phyloP scores from a whole-genome alignment of 352 stramenopile species.

The Pythium graminicola region DNA sequence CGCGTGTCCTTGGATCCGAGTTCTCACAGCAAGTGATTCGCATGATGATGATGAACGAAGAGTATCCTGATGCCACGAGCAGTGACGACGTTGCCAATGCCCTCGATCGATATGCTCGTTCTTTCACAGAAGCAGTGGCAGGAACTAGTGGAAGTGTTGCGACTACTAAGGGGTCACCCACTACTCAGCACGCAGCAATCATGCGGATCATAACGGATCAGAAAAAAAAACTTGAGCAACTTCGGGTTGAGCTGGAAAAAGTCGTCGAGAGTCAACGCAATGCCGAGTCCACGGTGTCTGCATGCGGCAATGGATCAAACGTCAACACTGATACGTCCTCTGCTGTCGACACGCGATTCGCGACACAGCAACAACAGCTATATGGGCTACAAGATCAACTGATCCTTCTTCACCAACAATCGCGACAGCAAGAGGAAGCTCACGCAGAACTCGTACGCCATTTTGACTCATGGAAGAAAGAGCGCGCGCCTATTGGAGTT shows the following conservation, averaged over 20 bases:
- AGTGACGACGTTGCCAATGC: constrained; percentile 27
- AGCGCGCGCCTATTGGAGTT: constrained; percentile 22
- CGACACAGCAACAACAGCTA: constrained; percentile 22
- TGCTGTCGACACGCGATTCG: constrained; percentile 12
- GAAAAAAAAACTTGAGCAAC: constrained; percentile 38
- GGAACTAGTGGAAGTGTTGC: background rate
- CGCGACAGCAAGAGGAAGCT: constrained; percentile 34
- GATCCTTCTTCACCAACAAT: constrained; percentile 28
- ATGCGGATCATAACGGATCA: constrained; percentile 25
- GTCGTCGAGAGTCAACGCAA: constrained; percentile 38
- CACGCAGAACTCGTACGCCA: constrained; percentile 36
- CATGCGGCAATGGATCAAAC: background rate
- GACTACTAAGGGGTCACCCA: constrained; percentile 15
- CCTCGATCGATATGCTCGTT: constrained; percentile 42
- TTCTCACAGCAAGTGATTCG: constrained; percentile 61
- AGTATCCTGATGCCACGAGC: background rate
- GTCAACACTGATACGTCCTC: background rate
- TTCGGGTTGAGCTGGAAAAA: constrained; percentile 35
- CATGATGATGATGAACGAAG: constrained; percentile 24
- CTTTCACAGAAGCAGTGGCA: constrained; percentile 44
- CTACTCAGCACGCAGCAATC: constrained; percentile 10
- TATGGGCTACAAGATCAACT: constrained; percentile 31
- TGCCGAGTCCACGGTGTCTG: constrained; percentile 22
- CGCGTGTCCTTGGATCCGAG: constrained; percentile 49
- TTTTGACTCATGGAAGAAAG: constrained; percentile 31